phyloP scores from a whole-genome alignment of 1,139 yeast genomes.

The Pichia sp. region DNA sequence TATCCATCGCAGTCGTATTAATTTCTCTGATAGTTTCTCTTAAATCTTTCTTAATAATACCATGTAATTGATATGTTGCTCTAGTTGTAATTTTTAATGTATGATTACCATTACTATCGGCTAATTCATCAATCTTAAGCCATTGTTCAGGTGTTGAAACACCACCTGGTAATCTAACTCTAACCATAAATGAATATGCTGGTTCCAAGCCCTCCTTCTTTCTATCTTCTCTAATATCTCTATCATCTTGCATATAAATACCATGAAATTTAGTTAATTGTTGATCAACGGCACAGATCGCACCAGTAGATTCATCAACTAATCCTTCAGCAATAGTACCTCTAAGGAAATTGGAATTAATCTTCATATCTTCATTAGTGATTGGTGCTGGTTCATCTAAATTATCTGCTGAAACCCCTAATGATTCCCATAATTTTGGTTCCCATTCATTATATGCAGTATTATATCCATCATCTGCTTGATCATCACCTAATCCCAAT shows the following conservation, averaged over 20 bases:
- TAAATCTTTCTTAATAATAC: constrained; percentile 83
- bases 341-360: constrained; percentile 77
- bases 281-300: constrained; percentile 87
- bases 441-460: constrained; percentile 91
- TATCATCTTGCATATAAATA: constrained; percentile 97
- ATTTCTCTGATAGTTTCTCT: constrained; percentile 91
- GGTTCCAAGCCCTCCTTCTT: constrained; percentile 92
- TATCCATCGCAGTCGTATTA: constrained; percentile 85
- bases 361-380: constrained; percentile 93
- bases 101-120: constrained; percentile 84
- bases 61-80: constrained; percentile 96
- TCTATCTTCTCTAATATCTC: constrained; percentile 90
- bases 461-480: constrained; percentile 90
- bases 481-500: constrained; percentile 90
- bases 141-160: constrained; percentile 83
- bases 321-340: constrained; percentile 92
- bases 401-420: constrained; percentile 84
- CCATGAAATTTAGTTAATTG: constrained; percentile 97
- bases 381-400: constrained; percentile 89
- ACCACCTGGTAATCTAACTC: constrained; percentile 95
- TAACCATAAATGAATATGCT: constrained; percentile 91
- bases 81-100: constrained; percentile 93
- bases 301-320: constrained; percentile 78
- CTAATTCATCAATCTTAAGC: constrained; percentile 74
- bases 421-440: constrained; percentile 74